phyloP scores from a whole-genome alignment of 768 basidiomycete species.

The Collybia mongolica region DNA sequence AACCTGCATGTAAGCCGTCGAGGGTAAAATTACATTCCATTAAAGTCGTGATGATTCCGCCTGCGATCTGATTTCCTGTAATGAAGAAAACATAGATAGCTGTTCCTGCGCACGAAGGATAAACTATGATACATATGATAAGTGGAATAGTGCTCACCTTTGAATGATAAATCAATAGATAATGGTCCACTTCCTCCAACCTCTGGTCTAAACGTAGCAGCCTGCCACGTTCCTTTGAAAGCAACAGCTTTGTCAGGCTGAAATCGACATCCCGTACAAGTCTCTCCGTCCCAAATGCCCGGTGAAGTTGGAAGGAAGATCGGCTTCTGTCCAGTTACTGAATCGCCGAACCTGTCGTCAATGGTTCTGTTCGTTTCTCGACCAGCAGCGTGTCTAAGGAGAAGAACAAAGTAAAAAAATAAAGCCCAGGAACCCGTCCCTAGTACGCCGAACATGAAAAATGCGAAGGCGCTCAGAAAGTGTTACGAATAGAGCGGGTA shows the following conservation, averaged over 20 bases:
- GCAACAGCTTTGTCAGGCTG: slow-evolving; percentile 8
- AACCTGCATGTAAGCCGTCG: slow-evolving; percentile 18
- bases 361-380: slow-evolving; percentile 13
- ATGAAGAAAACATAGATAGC: slow-evolving; percentile 40
- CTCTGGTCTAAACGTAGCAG: slow-evolving; percentile 15
- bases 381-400: no score
- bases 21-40: slow-evolving; percentile 30
- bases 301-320: slow-evolving; percentile 9
- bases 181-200: slow-evolving; percentile 1
- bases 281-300: slow-evolving; percentile 14
- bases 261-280: slow-evolving; percentile 14
- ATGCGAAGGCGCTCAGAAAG: no score
- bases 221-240: slow-evolving; percentile 17
- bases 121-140: background rate
- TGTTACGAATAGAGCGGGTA: no score
- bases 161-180: slow-evolving; percentile 15
- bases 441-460: no score
- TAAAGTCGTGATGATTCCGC: slow-evolving; percentile 18
- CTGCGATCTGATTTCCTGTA: slow-evolving; percentile 25
- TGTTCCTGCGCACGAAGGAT: slow-evolving; percentile 22
- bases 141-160: slow-evolving; percentile 4
- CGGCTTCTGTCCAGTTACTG: slow-evolving; percentile 12
- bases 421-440: no score
- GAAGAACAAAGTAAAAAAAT: no score
- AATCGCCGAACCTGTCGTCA: slow-evolving; percentile 20